Percentiles rank a stretch among this genome's conserved stretches.
phyloP scores from a whole-genome alignment of 352 stramenopile genomes.

The Globisporangium cylindrosporum region DNA sequence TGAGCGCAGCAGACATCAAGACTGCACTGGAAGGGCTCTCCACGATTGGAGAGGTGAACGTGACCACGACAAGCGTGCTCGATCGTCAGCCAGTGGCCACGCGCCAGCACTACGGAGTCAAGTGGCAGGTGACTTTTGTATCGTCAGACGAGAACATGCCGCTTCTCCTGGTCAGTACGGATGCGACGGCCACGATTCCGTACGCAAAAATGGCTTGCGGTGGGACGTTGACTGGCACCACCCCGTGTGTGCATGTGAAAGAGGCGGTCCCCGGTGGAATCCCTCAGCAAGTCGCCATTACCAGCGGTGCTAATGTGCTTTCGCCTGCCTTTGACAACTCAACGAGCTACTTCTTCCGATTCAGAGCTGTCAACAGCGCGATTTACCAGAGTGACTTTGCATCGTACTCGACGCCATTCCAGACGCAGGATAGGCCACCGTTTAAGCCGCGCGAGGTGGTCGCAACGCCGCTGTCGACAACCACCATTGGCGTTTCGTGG shows the following conservation, averaged over 20 bases:
- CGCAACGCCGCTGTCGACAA: slow-evolving; percentile 34
- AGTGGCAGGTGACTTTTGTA: slow-evolving; percentile 68
- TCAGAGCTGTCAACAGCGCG: slow-evolving; percentile 31
- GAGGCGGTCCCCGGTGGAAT: slow-evolving; percentile 39
- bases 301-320: not conserved
- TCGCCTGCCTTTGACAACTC: slow-evolving; percentile 17
- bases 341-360: slow-evolving; percentile 43
- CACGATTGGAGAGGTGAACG: slow-evolving; percentile 46
- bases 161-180: slow-evolving; percentile 44
- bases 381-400: slow-evolving; percentile 31
- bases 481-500: slow-evolving; percentile 74
- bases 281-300: slow-evolving; percentile 13
- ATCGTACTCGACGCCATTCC: slow-evolving; percentile 18
- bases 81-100: slow-evolving; percentile 25
- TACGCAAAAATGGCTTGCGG: slow-evolving; percentile 49
- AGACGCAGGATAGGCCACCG: slow-evolving; percentile 28
- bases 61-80: slow-evolving; percentile 32
- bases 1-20: slow-evolving; percentile 42
- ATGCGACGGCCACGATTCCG: slow-evolving; percentile 25
- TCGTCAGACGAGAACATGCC: slow-evolving; percentile 31
- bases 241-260: slow-evolving; percentile 42
- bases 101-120: slow-evolving; percentile 51
- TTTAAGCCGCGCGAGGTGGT: slow-evolving; percentile 26
- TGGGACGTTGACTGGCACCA: slow-evolving; percentile 52
- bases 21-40: slow-evolving; percentile 63